Percentiles rank a stretch among this genome's conserved stretches.
Conservation (phyloP, 805 yeast species). For the Saccharomycopsis fodiens region DNA sequence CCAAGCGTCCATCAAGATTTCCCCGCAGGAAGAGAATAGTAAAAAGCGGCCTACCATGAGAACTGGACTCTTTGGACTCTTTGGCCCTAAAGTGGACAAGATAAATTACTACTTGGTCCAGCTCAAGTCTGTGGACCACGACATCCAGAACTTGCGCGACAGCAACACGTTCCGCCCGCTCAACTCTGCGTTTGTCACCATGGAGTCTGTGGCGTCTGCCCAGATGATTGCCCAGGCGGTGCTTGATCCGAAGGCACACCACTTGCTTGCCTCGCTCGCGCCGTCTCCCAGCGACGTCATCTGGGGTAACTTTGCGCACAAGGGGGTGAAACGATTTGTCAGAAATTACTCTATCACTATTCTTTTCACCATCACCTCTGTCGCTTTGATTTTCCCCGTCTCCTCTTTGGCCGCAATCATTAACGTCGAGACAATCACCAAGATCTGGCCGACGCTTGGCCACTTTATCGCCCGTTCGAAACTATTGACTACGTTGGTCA, state of each 20-base stretch:
- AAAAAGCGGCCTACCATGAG: slow-evolving; percentile 23
- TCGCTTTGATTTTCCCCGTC: slow-evolving; percentile 46
- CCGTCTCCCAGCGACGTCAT: slow-evolving; percentile 95
- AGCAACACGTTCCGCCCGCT: slow-evolving; percentile 32
- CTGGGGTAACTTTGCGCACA: slow-evolving; percentile 81
- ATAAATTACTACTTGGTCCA: slow-evolving; percentile 30
- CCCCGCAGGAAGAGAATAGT: slow-evolving; percentile 4
- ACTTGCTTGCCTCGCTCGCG: slow-evolving; percentile 73
- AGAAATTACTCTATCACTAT: slow-evolving; percentile 36
- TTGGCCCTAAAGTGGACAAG: slow-evolving; percentile 27
- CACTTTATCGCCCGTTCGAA: slow-evolving; percentile 42
- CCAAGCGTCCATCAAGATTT: slow-evolving; percentile 4
- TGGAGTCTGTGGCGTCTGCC: slow-evolving; percentile 93
- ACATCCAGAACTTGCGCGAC: slow-evolving; percentile 30
- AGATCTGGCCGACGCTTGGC: slow-evolving; percentile 54
- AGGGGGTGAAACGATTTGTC: slow-evolving; percentile 12
- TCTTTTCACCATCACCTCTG: slow-evolving; percentile 41
- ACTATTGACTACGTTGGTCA: slow-evolving; percentile 46
- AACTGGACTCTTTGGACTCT: slow-evolving; percentile 20
- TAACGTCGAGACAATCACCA: slow-evolving; percentile 47
- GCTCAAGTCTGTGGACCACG: slow-evolving; percentile 31
- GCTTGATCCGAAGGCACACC: slow-evolving; percentile 79
- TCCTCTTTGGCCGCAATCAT: slow-evolving; percentile 50
- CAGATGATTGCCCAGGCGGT: slow-evolving; percentile 97
- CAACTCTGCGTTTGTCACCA: slow-evolving; percentile 75